A percentile compares a stretch with the other conserved stretches of the same genome.
These are phyloP conservation scores for Candida tetrigidarum DNA, from an alignment of 1,139 yeast genomes.

Conservation along the genomic window DNA sequence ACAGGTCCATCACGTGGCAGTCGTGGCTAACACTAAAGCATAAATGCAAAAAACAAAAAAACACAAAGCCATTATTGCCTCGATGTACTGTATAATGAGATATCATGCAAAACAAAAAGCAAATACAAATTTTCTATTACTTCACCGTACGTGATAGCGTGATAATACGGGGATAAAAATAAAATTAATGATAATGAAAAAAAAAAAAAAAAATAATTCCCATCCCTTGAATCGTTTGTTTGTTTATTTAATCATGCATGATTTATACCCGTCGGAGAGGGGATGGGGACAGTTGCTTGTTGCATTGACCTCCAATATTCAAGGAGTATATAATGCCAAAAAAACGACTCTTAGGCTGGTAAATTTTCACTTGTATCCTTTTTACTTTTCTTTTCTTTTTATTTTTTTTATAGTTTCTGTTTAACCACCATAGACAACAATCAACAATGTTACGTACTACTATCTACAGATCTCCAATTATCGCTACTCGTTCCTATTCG, in stretches of 20 bases:
- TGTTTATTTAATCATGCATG: constrained; percentile 5
- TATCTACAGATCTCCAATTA: constrained; percentile 11
- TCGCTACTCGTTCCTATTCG: constrained; percentile 23
- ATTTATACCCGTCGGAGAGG: constrained; percentile 3
- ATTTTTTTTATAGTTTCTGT: background rate
- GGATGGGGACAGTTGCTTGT: background rate
- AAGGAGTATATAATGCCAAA: background rate
- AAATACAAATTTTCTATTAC: too few species aligned
- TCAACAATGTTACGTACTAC: constrained; percentile 12
- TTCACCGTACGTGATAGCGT: too few species aligned
- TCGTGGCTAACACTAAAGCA: too few species aligned
- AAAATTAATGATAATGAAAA: too few species aligned
- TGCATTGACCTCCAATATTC: background rate
- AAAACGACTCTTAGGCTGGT: background rate
- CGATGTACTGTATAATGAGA: too few species aligned
- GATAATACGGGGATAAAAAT: too few species aligned
- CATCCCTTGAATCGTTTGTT: background rate
- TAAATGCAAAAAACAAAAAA: too few species aligned
- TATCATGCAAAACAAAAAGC: too few species aligned
- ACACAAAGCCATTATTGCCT: too few species aligned
- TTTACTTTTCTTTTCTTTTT: background rate
- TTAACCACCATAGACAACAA: background rate
- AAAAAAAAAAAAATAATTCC: background rate
- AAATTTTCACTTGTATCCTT: background rate
- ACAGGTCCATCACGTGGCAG: too few species aligned